Conservation (phyloP, 148 eudicot genomes). For the Rhododendron williamsianum region DNA sequence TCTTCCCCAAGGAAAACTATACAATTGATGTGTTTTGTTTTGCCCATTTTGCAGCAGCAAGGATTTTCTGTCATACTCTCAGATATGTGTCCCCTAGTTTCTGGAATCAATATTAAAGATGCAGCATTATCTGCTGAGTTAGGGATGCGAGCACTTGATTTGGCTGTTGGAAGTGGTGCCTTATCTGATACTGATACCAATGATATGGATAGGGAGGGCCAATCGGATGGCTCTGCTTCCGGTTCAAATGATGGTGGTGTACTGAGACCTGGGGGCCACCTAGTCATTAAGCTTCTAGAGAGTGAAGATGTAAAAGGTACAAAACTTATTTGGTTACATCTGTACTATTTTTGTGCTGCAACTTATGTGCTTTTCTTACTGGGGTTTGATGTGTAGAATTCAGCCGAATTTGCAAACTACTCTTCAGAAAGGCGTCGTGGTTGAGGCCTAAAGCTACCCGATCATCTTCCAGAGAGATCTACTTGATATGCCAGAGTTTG, state of each 20-base stretch:
- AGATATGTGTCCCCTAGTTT: slow-evolving; percentile 91
- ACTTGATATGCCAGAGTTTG: slow-evolving; percentile 80
- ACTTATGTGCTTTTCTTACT: neutral
- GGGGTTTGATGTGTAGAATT: slow-evolving; percentile 45
- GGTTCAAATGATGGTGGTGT: slow-evolving; percentile 35
- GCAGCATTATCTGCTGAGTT: slow-evolving; percentile 87
- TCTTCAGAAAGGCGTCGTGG: slow-evolving; percentile 72
- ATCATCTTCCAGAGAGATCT: slow-evolving; percentile 83
- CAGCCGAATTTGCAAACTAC: slow-evolving; percentile 67
- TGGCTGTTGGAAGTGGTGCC: slow-evolving; percentile 63
- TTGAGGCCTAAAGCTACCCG: slow-evolving; percentile 97
- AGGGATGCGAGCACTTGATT: slow-evolving; percentile 82
- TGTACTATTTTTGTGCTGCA: neutral
- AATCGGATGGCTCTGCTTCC: slow-evolving; percentile 13
- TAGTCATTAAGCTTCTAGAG: slow-evolving; percentile 79
- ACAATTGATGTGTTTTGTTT: neutral
- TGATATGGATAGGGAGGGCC: slow-evolving; percentile 10
- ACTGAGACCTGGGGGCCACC: slow-evolving; percentile 67
- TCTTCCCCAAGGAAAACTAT: neutral
- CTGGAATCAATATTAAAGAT: slow-evolving; percentile 80
- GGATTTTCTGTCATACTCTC: slow-evolving; percentile 89
- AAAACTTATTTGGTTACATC: neutral
- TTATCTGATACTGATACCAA: slow-evolving; percentile 8
- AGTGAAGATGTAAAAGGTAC: slow-evolving; percentile 75
- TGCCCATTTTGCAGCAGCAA: slow-evolving; percentile 43